These are phyloP conservation scores for Boletus eberwhitei DNA, from an alignment of 768 basidiomycete genomes.

Conservation along the genomic window DNA sequence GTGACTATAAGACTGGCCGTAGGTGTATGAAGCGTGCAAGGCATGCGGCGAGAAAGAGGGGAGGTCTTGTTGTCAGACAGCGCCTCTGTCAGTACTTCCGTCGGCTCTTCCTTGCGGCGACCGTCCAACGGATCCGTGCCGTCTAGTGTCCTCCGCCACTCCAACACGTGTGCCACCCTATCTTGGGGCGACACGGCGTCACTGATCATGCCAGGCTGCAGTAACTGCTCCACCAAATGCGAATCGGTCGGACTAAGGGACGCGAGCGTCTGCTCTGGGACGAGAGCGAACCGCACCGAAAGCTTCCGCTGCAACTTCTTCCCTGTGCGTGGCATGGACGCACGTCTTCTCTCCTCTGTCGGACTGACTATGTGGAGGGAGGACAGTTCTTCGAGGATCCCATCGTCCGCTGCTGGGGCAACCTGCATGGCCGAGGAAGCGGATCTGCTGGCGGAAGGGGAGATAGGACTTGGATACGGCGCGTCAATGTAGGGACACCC, in stretches of 20 bases:
- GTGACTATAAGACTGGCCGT: slow-evolving; percentile 35
- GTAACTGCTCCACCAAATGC: slow-evolving; percentile 44
- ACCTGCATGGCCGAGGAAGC: neutral
- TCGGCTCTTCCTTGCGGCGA: slow-evolving; percentile 31
- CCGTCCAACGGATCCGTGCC: slow-evolving; percentile 31
- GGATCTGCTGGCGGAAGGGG: slow-evolving; percentile 13
- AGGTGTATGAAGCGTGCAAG: slow-evolving; percentile 52
- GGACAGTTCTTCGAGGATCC: slow-evolving; percentile 41
- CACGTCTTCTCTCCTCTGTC: slow-evolving; percentile 13
- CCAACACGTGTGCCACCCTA: slow-evolving; percentile 26
- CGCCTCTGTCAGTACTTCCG: slow-evolving; percentile 1
- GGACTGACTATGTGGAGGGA: slow-evolving; percentile 42
- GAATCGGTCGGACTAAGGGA: slow-evolving; percentile 49
- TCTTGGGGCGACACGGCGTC: slow-evolving; percentile 23
- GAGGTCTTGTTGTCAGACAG: neutral
- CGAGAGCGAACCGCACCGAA: slow-evolving; percentile 29
- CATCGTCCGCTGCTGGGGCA: slow-evolving; percentile 18
- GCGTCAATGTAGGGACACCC: slow-evolving; percentile 51
- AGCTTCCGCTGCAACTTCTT: slow-evolving; percentile 23
- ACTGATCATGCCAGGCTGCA: slow-evolving; percentile 41
- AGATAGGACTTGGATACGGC: slow-evolving; percentile 9
- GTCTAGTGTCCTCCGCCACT: slow-evolving; percentile 34
- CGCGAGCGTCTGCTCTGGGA: slow-evolving; percentile 41
- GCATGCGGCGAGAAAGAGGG: slow-evolving; percentile 44
- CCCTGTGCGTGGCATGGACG: slow-evolving; percentile 1